Evolutionary conservation across 441 rosid genomes (phyloP).

Genomic region (Pelargonium australe): DNA sequence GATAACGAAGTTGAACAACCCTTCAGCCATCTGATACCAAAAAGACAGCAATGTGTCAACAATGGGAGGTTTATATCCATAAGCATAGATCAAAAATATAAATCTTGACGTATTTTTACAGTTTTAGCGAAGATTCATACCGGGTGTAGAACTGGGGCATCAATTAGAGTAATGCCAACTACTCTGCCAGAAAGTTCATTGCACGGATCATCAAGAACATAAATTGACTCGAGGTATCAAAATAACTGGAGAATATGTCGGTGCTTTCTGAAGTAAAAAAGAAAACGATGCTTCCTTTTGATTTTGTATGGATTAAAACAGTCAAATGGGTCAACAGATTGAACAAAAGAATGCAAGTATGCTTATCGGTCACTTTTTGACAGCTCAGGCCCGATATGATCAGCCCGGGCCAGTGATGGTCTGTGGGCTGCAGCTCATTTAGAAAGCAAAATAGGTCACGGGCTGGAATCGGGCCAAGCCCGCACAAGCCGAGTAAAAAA

Average conservation of each 20-base stretch:
- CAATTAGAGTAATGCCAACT: slow-evolving; percentile 60
- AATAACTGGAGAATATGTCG: background rate
- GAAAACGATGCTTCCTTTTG: background rate
- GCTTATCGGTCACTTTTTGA: too few species aligned
- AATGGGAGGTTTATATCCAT: slow-evolving; percentile 3
- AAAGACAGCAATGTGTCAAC: background rate
- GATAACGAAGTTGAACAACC: slow-evolving; percentile 83
- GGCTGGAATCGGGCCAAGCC: too few species aligned
- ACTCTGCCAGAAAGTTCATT: slow-evolving; percentile 48
- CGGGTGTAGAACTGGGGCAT: slow-evolving; percentile 84
- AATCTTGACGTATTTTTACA: background rate
- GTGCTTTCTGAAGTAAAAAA: background rate
- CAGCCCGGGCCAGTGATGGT: too few species aligned
- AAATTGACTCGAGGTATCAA: background rate
- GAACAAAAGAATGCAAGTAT: too few species aligned
- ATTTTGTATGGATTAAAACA: too few species aligned
- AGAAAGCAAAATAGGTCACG: too few species aligned
- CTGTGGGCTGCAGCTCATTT: too few species aligned
- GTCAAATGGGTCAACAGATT: too few species aligned
- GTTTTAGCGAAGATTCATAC: slow-evolving; percentile 35
- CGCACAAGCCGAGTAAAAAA: too few species aligned
- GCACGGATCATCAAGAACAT: slow-evolving; percentile 21
- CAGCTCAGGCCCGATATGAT: too few species aligned
- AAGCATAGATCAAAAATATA: slow-evolving; percentile 5
- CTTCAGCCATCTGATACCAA: slow-evolving; percentile 65